A percentile compares a stretch with the other conserved stretches of the same genome.
Conservation (phyloP, 805 yeast genomes). For the Blastobotrys americana region DNA sequence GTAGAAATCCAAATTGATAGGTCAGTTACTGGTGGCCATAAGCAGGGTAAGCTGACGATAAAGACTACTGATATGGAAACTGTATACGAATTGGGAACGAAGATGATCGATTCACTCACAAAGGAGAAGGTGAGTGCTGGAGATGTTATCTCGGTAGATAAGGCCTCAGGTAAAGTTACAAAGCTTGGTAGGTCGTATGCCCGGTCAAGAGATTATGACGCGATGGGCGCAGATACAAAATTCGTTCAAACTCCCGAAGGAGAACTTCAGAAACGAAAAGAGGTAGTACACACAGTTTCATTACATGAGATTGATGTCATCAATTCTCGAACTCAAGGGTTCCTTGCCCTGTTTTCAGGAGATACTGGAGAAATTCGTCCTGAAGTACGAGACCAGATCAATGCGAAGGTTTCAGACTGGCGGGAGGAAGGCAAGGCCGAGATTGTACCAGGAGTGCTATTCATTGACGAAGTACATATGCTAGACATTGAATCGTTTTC, state of each 20-base stretch:
- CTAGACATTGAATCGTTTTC: conserved; percentile 95
- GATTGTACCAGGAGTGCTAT: conserved; percentile 93
- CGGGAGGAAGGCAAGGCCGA: conserved; percentile 97
- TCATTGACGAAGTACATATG: conserved; percentile 98
- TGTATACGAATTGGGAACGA: conserved; percentile 87
- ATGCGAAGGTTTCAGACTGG: conserved; percentile 96
- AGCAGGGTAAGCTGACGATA: conserved; percentile 95
- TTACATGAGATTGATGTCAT: conserved; percentile 96
- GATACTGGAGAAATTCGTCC: conserved; percentile 97
- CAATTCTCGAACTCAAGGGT: conserved; percentile 96
- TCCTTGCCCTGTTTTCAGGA: conserved; percentile 88
- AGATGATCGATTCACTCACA: conserved; percentile 90
- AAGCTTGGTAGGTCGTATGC: conserved; percentile 94
- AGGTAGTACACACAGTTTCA: conserved; percentile 96
- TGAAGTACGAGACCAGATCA: conserved; percentile 93
- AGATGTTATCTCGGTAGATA: conserved; percentile 91
- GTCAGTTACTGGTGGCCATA: conserved; percentile 93
- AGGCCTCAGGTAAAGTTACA: conserved; percentile 88
- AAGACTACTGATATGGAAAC: conserved; percentile 99
- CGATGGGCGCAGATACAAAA: conserved; percentile 97
- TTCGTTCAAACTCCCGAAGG: conserved; percentile 99
- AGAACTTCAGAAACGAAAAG: conserved; percentile 91
- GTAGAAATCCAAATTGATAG: conserved; percentile 94
- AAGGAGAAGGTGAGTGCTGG: conserved; percentile 96
- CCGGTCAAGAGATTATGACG: conserved; percentile 95